Evolutionary conservation across 371 early-diverging fungal genomes (phyloP), one percentile per base, ranked within the genome.

Genomic region (Blakeslea trispora): DNA sequence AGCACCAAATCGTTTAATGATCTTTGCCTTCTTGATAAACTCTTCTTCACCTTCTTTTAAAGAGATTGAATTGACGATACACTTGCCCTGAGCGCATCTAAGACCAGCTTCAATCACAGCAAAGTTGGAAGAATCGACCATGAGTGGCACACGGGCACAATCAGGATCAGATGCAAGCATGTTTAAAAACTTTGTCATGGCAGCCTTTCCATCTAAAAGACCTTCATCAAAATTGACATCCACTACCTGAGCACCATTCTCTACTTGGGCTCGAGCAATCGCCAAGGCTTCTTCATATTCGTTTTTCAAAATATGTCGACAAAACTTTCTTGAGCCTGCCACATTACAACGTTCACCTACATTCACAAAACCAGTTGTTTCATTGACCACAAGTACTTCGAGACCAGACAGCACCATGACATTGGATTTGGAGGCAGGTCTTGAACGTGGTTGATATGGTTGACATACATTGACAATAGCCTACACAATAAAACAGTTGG

Each of bases 141-240:
- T 96, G 39, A 96, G 68, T 10, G 96, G 96, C 8, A 81, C 81
- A 55, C 79, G 81, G 43, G 94, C 83, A 61, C 95, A 90, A 56
- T 95, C 96, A 19, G 96, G 96, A 70, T 96, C 96, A n/a, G 92
- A 89, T n/a, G 91, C 86, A 43, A 95, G 77, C 76, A 93, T 81
- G 70, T 96, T 96, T 53, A 94, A 64, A 68, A 96, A 96, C 59
- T 85, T 87, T 22, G 92, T 80, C 94, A 96, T 96, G 43, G 96
- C 94, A 5, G 87, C 89, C 53, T 85, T 87, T 40, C 96, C 95
- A 67, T 96, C 96, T 68, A 96, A 79, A 75, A 96, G 80, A 52
- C 96, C 96, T 64, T 95, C 96, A 69, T 96, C 96, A 85, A 96
- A 92, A 73, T 95, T 96, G 66, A 91, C 81, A 74, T 96, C 96